Base-by-base conservation (phyloP, 441 rosid species). In the Francoa sonchifolia region DNA sequence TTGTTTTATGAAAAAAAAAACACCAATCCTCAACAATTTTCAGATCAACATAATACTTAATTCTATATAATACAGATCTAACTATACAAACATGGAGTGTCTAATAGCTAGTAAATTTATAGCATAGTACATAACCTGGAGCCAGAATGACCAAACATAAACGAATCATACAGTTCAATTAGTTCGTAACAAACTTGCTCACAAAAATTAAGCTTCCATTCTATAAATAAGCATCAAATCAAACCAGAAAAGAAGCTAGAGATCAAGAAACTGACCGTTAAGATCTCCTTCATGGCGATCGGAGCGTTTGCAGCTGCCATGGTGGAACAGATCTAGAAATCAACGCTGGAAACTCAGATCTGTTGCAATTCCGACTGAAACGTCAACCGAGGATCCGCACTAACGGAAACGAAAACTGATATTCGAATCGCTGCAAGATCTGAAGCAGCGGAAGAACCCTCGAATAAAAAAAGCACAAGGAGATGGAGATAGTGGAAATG, bases 381-480 rank as follows among this genome's bases (percentile, higher is more conserved):
- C 66, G 58, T 59, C 68, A 51, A 68, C 50, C 53, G 26, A 42
- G 50, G 49, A 48, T 31, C 38, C n/a, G 28, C 23, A 30, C 36
- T 36, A 29, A 45, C 27, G 56, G 4, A 42, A 30, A 47, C 49
- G 32, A 15, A 14, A 37, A 42, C 30, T 54, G 28, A 49, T 58
- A 58, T 48, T 44, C 62, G 20, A 64, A 64, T 54, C 72, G 69
- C 65, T 55, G 74, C 62, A 52, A 70, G 94, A 78, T 81, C 90
- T 68, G 67, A 56, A 51, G 67, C 65, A 49, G 62, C 67, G 64
- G 58, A 23, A 35, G 28, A 60, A 46, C 51, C 60, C 68, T 50
- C 33, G 30, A 52, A 33, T n/a, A n/a, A n/a, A n/a, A n/a, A n/a
- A n/a, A n/a, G n/a, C n/a, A n/a, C n/a, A n/a, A n/a, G n/a, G n/a